Conservation (phyloP, 495 filamentous ascomycete species). For the Aspergillus carlsbadensis region DNA sequence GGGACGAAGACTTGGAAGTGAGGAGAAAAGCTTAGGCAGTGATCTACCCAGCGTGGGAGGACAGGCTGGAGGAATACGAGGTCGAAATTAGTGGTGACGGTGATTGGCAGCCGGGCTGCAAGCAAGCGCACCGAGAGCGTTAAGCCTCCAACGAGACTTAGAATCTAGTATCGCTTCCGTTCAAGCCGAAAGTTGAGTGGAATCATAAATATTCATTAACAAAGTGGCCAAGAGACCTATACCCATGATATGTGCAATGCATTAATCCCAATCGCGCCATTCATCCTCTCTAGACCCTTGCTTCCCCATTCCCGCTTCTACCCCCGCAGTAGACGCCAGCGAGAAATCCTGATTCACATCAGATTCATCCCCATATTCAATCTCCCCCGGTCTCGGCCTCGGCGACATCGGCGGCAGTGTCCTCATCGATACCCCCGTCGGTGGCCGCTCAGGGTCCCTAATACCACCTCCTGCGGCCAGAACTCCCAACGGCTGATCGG, state of each 20-base stretch:
- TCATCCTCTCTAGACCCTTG: conserved; percentile 31
- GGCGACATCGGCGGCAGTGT: conserved; percentile 47
- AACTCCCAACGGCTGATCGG: conserved; percentile 40
- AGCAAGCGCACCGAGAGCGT: too few species aligned
- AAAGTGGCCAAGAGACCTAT: background rate
- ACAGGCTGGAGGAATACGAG: too few species aligned
- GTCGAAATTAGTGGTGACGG: too few species aligned
- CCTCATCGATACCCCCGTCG: conserved; percentile 54
- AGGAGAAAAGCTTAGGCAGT: too few species aligned
- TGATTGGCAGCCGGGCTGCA: too few species aligned
- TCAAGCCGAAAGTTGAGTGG: too few species aligned
- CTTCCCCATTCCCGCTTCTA: background rate
- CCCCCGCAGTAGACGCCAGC: conserved; percentile 17
- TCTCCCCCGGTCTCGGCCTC: conserved; percentile 43
- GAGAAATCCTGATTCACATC: conserved; percentile 28
- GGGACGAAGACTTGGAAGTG: too few species aligned
- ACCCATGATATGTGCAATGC: background rate
- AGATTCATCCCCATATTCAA: conserved; percentile 37
- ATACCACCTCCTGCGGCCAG: conserved; percentile 31
- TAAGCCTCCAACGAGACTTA: too few species aligned
- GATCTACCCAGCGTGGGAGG: too few species aligned
- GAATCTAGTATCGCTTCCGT: too few species aligned
- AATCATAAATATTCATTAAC: too few species aligned
- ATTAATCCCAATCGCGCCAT: conserved; percentile 48
- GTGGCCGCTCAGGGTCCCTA: conserved; percentile 45